Evolutionary conservation across 208 protist genomes (phyloP), one percentile per base, ranked within the genome.

Genomic region (Leishmania braziliensis): DNA sequence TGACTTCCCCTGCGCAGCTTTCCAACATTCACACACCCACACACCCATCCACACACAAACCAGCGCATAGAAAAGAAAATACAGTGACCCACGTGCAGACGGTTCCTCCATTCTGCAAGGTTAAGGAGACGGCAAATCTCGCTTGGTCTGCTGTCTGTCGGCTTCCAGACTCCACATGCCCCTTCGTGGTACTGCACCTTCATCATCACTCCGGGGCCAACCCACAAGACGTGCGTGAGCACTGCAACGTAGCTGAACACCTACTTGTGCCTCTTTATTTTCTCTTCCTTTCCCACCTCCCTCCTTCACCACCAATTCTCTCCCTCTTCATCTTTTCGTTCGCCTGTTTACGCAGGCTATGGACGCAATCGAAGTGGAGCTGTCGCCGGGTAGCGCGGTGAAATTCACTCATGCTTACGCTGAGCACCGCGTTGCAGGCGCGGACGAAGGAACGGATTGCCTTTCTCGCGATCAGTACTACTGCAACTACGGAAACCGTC

Each of bases 311-410:
- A 26, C 18, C 26, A 18, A 51, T 16, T 36, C 26, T 36, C 14
- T 23, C 29, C 74, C 33, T 5, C 33, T 46, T 63, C 54, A 16
- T 60, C 29, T 10, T 29, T 23, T 50, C 43, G 20, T 48, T 70
- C 39, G 23, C 65, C 5, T 39, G 65, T 10, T 50, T 23, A 70
- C n/a, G 65, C 18, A 36, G 46, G 36, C 26, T 29, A 85, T 85
- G 82, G 3, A 70, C 39, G 63, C 77, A 1, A 79, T 85, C 36
- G 71, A 81, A n/a, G 77, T 85, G 48, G 82, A 85, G 77, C 51
- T 85, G 46, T 85, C 82, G 3, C 82, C 82, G 3, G 77, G 72
- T 9, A 75, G 58, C 36, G 77, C 51, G 39, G 51, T 68, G 54
- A 81, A 75, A 74, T 43, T 58, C 23, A 3, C 26, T 20, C 51